Evolutionary conservation across 2,329 filamentous ascomycete species (phyloP).

Genomic region (Penicillium sp.): DNA sequence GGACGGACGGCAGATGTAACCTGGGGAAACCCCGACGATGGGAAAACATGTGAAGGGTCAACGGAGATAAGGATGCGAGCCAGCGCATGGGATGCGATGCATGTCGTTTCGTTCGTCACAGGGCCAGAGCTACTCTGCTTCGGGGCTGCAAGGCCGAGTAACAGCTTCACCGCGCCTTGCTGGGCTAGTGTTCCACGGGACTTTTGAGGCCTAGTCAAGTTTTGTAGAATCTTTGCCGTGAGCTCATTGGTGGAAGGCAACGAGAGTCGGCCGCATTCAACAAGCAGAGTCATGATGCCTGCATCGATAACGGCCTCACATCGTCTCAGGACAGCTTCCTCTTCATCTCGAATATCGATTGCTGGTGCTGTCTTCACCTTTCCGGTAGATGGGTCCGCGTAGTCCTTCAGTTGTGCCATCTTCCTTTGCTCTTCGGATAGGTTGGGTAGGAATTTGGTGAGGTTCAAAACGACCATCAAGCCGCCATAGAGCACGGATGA

Average conservation of each 20-base stretch:
- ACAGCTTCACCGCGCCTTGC: constrained; percentile 85
- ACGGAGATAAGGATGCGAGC: constrained; percentile 84
- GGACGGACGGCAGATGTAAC: constrained; percentile 78
- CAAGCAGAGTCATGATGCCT: constrained; percentile 72
- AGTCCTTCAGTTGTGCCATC: constrained; percentile 87
- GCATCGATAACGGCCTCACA: constrained; percentile 78
- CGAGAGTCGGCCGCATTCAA: constrained; percentile 67
- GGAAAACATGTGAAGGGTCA: constrained; percentile 81
- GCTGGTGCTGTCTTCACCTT: constrained; percentile 54
- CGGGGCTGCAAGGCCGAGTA: constrained; percentile 65
- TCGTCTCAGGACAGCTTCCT: constrained; percentile 70
- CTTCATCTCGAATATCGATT: constrained; percentile 68
- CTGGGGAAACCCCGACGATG: constrained; percentile 68
- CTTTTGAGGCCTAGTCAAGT: constrained; percentile 70
- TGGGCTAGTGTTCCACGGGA: constrained; percentile 80
- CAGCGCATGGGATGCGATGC: constrained; percentile 72
- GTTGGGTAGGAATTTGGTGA: constrained; percentile 75
- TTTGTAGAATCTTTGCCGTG: constrained; percentile 71
- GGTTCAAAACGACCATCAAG: constrained; percentile 79
- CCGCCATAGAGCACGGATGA: constrained; percentile 78
- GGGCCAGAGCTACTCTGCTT: constrained; percentile 41
- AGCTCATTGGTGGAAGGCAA: constrained; percentile 70
- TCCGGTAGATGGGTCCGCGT: constrained; percentile 78
- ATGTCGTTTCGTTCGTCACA: constrained; percentile 41
- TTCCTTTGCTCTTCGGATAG: constrained; percentile 89